Percentiles rank a stretch among this genome's conserved stretches.
Conservation (phyloP, 2,329 filamentous ascomycete species). For the Aureobasidium vineae region DNA sequence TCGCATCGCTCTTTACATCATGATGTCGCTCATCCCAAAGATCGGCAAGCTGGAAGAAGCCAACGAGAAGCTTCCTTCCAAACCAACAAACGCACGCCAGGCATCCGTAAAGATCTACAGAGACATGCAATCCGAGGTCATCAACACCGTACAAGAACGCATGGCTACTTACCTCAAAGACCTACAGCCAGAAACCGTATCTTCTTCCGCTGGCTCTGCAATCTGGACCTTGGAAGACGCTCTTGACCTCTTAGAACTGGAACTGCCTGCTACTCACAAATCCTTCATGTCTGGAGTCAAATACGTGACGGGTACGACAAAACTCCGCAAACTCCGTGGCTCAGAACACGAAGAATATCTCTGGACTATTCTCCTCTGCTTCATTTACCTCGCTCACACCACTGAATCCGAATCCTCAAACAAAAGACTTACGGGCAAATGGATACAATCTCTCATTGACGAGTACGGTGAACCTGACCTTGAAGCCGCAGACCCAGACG, state of each 20-base stretch:
- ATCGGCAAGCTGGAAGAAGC: constrained; percentile 35
- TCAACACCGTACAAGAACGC: constrained; percentile 34
- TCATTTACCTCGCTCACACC: constrained; percentile 11
- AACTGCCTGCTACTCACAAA: constrained; percentile 28
- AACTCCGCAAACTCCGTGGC: constrained; percentile 35
- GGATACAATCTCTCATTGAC: constrained; percentile 28
- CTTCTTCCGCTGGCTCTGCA: constrained; percentile 2
- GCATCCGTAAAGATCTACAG: constrained; percentile 46
- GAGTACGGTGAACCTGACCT: constrained; percentile 31
- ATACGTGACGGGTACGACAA: constrained; percentile 34
- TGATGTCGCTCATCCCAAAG: constrained; percentile 38
- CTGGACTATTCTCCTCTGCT: constrained; percentile 39
- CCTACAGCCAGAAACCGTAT: constrained; percentile 2
- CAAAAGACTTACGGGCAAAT: constrained; percentile 7
- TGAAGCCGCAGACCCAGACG: constrained; percentile 26
- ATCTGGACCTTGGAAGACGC: constrained; percentile 37
- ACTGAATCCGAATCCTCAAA: background rate
- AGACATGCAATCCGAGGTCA: constrained; percentile 41
- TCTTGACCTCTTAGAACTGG: constrained; percentile 52
- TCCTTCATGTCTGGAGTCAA: constrained; percentile 38
- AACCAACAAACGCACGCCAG: constrained; percentile 42
- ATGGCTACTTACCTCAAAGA: constrained; percentile 32
- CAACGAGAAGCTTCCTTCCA: constrained; percentile 31
- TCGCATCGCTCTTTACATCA: constrained; percentile 39
- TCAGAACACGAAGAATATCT: constrained; percentile 42